Evolutionary conservation across 2,329 filamentous ascomycete species (phyloP).

Genomic region (Diplodia seriata): DNA sequence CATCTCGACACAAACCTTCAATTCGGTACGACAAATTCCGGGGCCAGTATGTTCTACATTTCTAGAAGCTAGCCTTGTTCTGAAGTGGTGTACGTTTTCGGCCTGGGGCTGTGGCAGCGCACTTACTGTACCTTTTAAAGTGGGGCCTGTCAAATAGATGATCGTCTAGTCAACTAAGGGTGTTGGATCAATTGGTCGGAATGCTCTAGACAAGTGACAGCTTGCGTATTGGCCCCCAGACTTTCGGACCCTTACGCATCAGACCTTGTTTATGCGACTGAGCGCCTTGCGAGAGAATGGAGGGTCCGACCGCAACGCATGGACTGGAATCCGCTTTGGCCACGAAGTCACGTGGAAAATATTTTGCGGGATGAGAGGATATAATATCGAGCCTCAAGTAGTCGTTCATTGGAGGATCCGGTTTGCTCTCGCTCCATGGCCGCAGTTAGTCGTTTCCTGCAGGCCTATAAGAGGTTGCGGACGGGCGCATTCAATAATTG

Average conservation of each 20-base stretch:
- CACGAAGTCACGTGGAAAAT: constrained; percentile 1
- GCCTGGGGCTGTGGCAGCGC: no score
- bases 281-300: neutral
- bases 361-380: neutral
- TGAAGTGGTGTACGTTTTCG: no score
- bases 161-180: neutral
- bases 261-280: neutral
- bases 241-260: neutral
- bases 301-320: neutral
- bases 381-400: neutral
- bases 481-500: constrained; percentile 14
- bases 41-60: no score
- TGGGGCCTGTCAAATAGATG: neutral
- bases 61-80: no score
- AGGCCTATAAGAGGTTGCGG: neutral
- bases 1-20: no score
- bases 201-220: neutral
- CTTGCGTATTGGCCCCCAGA: neutral
- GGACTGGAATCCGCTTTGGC: constrained; percentile 4
- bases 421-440: neutral
- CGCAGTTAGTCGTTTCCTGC: neutral
- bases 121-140: no score
- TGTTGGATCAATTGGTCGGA: neutral
- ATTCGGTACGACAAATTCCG: no score
- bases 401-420: neutral